Conservation (phyloP, 2,329 filamentous ascomycete genomes). For the Sclerotinia minor region DNA sequence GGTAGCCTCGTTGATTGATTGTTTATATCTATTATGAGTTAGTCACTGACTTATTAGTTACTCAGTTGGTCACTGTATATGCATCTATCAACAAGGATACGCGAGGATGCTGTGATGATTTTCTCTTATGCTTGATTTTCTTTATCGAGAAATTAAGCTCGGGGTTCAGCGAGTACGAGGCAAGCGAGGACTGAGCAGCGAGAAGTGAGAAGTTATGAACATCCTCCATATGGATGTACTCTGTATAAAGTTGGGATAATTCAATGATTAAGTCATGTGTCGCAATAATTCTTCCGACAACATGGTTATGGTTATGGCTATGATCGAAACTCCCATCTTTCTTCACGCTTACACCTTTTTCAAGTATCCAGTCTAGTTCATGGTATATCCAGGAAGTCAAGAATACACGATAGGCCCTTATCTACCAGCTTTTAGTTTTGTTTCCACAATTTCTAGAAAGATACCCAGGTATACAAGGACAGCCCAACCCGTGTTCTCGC, state of each 20-base stretch:
- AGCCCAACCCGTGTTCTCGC: neutral
- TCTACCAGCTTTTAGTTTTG: neutral
- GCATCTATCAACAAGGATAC: constrained; percentile 1
- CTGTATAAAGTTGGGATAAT: neutral
- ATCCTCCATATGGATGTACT: no score
- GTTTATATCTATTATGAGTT: constrained; percentile 19
- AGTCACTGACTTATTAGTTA: no score
- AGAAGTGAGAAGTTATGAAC: neutral
- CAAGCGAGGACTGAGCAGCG: neutral
- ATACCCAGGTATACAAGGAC: constrained; percentile 10
- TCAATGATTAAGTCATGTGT: neutral
- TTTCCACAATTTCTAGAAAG: neutral
- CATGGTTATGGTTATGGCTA: neutral
- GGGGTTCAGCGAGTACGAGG: constrained; percentile 12
- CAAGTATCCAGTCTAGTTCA: neutral
- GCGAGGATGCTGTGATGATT: constrained; percentile 16
- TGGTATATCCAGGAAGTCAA: neutral
- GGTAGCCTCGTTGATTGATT: constrained; percentile 23
- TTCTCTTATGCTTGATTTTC: constrained; percentile 14
- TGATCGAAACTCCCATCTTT: neutral
- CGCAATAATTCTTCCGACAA: constrained; percentile 5
- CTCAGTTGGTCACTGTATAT: neutral
- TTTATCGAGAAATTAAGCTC: neutral
- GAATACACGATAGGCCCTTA: neutral
- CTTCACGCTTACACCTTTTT: neutral